A percentile compares a stretch with the other conserved stretches of the same genome.
These are phyloP conservation scores for Penicillium diatomitis DNA, from an alignment of 495 filamentous ascomycete genomes.

Conservation along the genomic window DNA sequence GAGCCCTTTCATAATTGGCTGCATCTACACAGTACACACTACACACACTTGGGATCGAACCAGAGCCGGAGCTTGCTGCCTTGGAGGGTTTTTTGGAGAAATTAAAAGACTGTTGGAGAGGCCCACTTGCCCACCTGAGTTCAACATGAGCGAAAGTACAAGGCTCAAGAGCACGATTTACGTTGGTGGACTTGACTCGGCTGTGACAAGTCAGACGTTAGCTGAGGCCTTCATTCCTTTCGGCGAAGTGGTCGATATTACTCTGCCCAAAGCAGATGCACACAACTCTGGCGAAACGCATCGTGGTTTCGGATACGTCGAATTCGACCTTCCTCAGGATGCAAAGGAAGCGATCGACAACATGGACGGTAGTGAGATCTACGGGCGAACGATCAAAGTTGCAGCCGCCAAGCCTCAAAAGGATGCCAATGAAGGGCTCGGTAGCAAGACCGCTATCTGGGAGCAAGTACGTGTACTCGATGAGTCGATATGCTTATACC, in stretches of 20 bases:
- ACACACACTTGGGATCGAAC: too few species aligned
- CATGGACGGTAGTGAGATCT: slow-evolving; percentile 97
- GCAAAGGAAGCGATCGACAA: slow-evolving; percentile 96
- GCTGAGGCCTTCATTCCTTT: slow-evolving; percentile 94
- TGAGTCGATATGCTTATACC: too few species aligned
- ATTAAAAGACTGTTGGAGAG: too few species aligned
- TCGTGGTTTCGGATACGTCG: slow-evolving; percentile 92
- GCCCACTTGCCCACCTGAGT: too few species aligned
- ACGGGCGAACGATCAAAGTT: slow-evolving; percentile 84
- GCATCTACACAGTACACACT: too few species aligned
- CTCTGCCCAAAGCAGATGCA: slow-evolving; percentile 75
- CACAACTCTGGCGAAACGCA: slow-evolving; percentile 64
- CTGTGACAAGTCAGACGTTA: slow-evolving; percentile 62
- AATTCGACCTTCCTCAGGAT: slow-evolving; percentile 80
- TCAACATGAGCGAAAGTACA: slow-evolving; percentile 66
- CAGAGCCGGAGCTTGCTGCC: too few species aligned
- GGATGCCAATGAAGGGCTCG: slow-evolving; percentile 74
- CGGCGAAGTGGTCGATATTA: slow-evolving; percentile 84
- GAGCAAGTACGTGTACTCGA: slow-evolving; percentile 62
- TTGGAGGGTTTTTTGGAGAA: too few species aligned
- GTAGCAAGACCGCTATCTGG: slow-evolving; percentile 95
- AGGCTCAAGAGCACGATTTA: slow-evolving; percentile 84
- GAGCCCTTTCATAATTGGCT: too few species aligned
- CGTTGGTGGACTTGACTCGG: slow-evolving; percentile 77
- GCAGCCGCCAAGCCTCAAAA: slow-evolving; percentile 88